Evolutionary conservation across 768 basidiomycete genomes (phyloP).

Genomic region (Suillus spraguei): DNA sequence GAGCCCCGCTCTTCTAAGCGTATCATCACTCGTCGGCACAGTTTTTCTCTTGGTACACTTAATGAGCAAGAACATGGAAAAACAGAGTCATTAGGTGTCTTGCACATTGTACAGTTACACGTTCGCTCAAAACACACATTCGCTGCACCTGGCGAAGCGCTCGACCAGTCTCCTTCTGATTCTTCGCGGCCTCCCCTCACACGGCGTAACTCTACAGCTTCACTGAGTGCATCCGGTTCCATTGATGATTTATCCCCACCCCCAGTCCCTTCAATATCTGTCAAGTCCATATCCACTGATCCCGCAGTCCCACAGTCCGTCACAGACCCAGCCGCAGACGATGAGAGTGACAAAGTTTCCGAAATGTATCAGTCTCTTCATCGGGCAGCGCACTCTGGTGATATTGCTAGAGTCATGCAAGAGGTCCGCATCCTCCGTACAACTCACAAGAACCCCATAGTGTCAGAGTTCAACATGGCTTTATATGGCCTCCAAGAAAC

Average conservation of each 20-base stretch:
- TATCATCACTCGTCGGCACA: conserved; percentile 58
- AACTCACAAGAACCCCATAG: conserved; percentile 33
- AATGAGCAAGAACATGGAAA: conserved; percentile 39
- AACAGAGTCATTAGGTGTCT: conserved; percentile 48
- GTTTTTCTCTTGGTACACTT: conserved; percentile 51
- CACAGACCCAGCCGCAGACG: conserved; percentile 24
- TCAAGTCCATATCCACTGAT: conserved; percentile 17
- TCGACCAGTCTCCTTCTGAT: conserved; percentile 20
- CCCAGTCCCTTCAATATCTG: conserved; percentile 16
- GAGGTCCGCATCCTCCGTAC: conserved; percentile 20
- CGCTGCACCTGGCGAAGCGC: conserved; percentile 30
- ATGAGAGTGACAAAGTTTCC: conserved; percentile 11
- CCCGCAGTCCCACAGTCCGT: conserved; percentile 32
- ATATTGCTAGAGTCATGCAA: conserved; percentile 34
- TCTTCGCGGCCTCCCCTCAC: conserved; percentile 35
- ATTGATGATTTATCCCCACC: conserved; percentile 23
- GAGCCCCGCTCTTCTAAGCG: conserved; percentile 39
- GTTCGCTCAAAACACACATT: conserved; percentile 64
- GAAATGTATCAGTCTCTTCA: conserved; percentile 23
- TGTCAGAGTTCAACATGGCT: conserved; percentile 64
- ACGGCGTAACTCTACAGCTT: conserved; percentile 54
- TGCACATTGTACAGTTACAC: conserved; percentile 66
- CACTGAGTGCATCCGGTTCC: conserved; percentile 26
- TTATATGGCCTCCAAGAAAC: conserved; percentile 53
- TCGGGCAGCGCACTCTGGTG: conserved; percentile 29